phyloP scores from a whole-genome alignment of 228 moss, liverwort and hornwort species.

The Sphagnum magellanicum region DNA sequence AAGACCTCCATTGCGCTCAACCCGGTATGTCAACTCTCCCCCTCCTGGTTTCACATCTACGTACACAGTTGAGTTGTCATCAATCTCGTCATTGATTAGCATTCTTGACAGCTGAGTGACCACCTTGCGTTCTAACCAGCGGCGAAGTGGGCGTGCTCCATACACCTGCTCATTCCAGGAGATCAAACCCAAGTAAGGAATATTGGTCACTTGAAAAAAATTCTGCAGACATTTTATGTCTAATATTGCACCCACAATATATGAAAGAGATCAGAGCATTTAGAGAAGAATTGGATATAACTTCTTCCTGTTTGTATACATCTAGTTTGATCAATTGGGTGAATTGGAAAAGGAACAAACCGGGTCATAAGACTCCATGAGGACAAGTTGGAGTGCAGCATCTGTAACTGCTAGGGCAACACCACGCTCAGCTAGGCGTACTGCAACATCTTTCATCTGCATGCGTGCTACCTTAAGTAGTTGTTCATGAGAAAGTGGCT shows the following conservation, averaged over 20 bases:
- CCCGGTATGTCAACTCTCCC: slow-evolving; percentile 36
- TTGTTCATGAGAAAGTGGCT: slow-evolving; percentile 62
- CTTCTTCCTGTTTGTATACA: no score
- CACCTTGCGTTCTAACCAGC: slow-evolving; percentile 90
- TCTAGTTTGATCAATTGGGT: no score
- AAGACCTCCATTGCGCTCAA: slow-evolving; percentile 73
- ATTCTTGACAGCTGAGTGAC: slow-evolving; percentile 79
- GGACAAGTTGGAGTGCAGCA: slow-evolving; percentile 65
- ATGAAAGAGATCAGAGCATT: no score
- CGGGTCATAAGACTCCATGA: slow-evolving; percentile 75
- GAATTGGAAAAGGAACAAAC: slow-evolving; percentile 12
- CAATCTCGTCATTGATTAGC: slow-evolving; percentile 85
- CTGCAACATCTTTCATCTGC: slow-evolving; percentile 87
- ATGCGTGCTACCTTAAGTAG: slow-evolving; percentile 79
- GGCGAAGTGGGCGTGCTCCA: slow-evolving; percentile 83
- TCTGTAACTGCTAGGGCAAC: slow-evolving; percentile 86
- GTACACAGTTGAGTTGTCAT: slow-evolving; percentile 82
- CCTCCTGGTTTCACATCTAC: slow-evolving; percentile 50
- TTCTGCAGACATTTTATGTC: neutral
- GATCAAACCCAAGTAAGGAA: neutral
- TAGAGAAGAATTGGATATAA: no score
- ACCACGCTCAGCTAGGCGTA: slow-evolving; percentile 70
- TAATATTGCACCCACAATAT: no score
- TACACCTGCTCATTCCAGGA: slow-evolving; percentile 35
- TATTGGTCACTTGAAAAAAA: neutral